These are phyloP conservation scores for Quercus robur DNA, from an alignment of 306 rosid species.

Conservation along the genomic window DNA sequence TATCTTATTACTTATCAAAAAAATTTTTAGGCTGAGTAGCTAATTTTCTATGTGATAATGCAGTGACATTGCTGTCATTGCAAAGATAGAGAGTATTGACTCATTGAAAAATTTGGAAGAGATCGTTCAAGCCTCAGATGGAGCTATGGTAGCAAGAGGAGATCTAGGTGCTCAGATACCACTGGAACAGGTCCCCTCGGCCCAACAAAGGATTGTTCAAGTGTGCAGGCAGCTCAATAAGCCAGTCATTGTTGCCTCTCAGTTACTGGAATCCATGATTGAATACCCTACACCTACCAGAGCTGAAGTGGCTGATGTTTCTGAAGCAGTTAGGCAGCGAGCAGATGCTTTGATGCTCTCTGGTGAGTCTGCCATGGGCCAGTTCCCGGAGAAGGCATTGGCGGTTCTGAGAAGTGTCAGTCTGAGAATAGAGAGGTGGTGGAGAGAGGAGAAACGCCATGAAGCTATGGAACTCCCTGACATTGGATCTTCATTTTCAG, in stretches of 20 bases:
- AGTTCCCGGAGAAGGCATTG: conserved; percentile 93
- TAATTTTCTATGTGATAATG: conserved; percentile 20
- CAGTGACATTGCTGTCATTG: conserved; percentile 83
- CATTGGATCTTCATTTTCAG: conserved; percentile 75
- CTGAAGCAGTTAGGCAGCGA: conserved; percentile 98
- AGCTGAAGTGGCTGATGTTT: conserved; percentile 99
- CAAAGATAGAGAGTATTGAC: conserved; percentile 96
- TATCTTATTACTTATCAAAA: no score
- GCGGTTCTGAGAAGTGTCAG: conserved; percentile 94
- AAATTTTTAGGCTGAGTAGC: conserved; percentile 1
- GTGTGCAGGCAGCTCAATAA: conserved; percentile 90
- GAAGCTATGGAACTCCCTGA: conserved; percentile 73
- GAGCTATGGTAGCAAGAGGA: conserved; percentile 99
- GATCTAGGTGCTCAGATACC: conserved; percentile 99
- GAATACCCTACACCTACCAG: conserved; percentile 99
- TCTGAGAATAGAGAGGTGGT: conserved; percentile 96
- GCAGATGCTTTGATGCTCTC: conserved; percentile 99
- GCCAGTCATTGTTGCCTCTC: conserved; percentile 99
- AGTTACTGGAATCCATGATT: conserved; percentile 95
- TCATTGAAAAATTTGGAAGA: conserved; percentile 95
- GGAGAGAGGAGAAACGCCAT: conserved; percentile 93
- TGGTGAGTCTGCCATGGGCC: conserved; percentile 99
- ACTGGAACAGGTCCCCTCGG: conserved; percentile 92
- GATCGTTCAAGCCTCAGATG: conserved; percentile 85
- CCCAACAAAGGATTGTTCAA: conserved; percentile 92